These are phyloP conservation scores for Alternaria ethzedia DNA, from an alignment of 2,329 filamentous ascomycete species.

Conservation along the genomic window DNA sequence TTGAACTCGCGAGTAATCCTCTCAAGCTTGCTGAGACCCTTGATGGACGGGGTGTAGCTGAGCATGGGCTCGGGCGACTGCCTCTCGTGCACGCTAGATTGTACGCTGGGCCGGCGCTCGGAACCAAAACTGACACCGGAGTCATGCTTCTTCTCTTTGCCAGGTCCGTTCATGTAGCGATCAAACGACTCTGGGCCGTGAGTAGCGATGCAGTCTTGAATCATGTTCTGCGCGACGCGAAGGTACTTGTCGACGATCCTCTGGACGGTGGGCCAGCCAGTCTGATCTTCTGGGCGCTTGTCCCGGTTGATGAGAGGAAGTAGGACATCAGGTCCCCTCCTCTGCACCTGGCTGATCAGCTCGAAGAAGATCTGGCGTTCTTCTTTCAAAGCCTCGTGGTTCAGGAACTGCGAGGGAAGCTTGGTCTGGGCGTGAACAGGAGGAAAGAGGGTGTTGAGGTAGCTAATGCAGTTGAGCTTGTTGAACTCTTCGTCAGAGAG, in stretches of 20 bases:
- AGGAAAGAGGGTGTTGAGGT: slow-evolving; percentile 72
- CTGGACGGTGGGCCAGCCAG: slow-evolving; percentile 61
- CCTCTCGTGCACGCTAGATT: slow-evolving; percentile 31
- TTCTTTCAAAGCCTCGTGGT: slow-evolving; percentile 57
- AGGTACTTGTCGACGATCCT: slow-evolving; percentile 64
- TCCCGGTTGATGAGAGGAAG: slow-evolving; percentile 61
- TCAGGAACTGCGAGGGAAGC: slow-evolving; percentile 60
- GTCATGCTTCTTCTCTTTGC: slow-evolving; percentile 64
- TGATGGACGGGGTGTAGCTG: slow-evolving; percentile 27
- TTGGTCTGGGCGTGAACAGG: slow-evolving; percentile 53
- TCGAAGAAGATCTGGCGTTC: slow-evolving; percentile 69
- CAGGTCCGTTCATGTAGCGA: slow-evolving; percentile 34
- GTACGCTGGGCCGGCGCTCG: slow-evolving; percentile 41
- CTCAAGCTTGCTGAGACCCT: slow-evolving; percentile 61
- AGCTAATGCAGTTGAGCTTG: slow-evolving; percentile 70
- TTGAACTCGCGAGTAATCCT: slow-evolving; percentile 65
- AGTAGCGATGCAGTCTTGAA: slow-evolving; percentile 64
- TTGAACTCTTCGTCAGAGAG: slow-evolving; percentile 67
- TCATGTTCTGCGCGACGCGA: slow-evolving; percentile 64
- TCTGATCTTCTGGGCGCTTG: slow-evolving; percentile 58
- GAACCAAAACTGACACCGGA: slow-evolving; percentile 67
- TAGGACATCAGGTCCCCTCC: slow-evolving; percentile 61
- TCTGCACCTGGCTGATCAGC: slow-evolving; percentile 65
- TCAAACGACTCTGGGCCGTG: slow-evolving; percentile 45
- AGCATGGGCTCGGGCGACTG: slow-evolving; percentile 26